Percentiles rank a stretch among this genome's conserved stretches.
Conservation (phyloP, 306 rosid species). For the Quercus variabilis region DNA sequence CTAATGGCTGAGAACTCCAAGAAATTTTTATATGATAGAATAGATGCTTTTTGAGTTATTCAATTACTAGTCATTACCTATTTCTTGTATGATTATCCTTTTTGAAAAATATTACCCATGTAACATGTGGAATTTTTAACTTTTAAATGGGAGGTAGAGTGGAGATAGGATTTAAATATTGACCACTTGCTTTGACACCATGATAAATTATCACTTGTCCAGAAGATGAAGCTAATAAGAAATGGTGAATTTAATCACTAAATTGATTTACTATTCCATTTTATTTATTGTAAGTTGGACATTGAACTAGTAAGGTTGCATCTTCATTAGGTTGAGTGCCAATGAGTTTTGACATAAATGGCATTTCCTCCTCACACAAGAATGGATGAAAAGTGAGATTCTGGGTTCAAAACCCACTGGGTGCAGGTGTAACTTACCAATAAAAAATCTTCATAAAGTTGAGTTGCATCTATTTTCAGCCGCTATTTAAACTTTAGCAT, state of each 20-base stretch:
- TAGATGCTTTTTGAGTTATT: background rate
- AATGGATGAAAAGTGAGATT: too few species aligned
- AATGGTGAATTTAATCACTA: background rate
- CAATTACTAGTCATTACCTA: background rate
- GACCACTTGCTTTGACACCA: too few species aligned
- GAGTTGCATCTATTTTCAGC: slow-evolving; percentile 12
- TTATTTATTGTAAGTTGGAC: slow-evolving; percentile 11
- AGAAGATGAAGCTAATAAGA: too few species aligned
- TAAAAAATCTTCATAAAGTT: background rate
- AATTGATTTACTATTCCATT: background rate
- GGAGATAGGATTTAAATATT: too few species aligned
- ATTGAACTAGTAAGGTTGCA: slow-evolving; percentile 17
- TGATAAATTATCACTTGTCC: too few species aligned
- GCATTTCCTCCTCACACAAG: too few species aligned
- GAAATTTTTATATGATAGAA: background rate
- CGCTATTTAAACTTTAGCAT: background rate
- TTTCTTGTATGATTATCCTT: background rate
- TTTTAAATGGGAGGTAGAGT: too few species aligned
- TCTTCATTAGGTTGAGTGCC: background rate
- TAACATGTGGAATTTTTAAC: too few species aligned
- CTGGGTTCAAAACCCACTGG: too few species aligned
- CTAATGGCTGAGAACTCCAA: background rate
- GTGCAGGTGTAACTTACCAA: too few species aligned
- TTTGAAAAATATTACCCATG: background rate
- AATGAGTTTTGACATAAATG: too few species aligned